Percentiles rank a stretch among this genome's conserved stretches.
These are phyloP conservation scores for Sporobolus alterniflorus DNA, from an alignment of 202 grass and related monocot genomes.

Conservation along the genomic window DNA sequence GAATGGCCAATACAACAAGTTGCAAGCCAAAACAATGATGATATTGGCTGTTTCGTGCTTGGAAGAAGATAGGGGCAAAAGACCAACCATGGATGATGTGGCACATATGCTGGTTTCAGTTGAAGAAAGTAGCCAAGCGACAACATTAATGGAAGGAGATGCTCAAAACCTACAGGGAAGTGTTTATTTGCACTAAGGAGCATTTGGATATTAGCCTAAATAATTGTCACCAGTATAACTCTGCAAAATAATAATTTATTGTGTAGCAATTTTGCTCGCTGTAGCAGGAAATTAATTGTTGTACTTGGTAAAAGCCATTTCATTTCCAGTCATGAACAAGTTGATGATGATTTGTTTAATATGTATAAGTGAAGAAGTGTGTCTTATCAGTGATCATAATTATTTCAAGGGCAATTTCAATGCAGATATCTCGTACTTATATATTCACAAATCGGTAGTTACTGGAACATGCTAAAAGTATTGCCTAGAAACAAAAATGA, in stretches of 20 bases:
- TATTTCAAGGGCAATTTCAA: too few relatives aligned
- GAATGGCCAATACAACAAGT: slow-evolving; percentile 27
- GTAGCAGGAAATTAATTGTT: background rate
- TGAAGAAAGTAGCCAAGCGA: background rate
- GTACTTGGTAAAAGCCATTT: background rate
- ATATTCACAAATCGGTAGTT: too few relatives aligned
- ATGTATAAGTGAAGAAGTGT: too few relatives aligned
- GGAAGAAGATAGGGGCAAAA: slow-evolving; percentile 11
- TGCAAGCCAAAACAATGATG: slow-evolving; percentile 50
- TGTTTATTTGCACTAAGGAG: background rate
- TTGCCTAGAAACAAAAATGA: too few relatives aligned
- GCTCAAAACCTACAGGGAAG: background rate
- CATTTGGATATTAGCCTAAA: background rate
- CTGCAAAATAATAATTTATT: background rate
- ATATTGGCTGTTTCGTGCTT: slow-evolving; percentile 50
- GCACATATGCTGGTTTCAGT: slow-evolving; percentile 37
- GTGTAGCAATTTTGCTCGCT: background rate
- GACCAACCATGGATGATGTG: slow-evolving; percentile 43
- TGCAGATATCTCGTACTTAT: too few relatives aligned
- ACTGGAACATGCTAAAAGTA: too few relatives aligned
- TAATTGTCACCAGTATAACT: background rate
- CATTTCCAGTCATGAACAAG: too few relatives aligned
- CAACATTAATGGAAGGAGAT: background rate
- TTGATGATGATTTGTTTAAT: too few relatives aligned
- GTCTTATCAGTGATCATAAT: too few relatives aligned